Conservation (phyloP, 2,329 filamentous ascomycete genomes). For the Madurella fahalii region DNA sequence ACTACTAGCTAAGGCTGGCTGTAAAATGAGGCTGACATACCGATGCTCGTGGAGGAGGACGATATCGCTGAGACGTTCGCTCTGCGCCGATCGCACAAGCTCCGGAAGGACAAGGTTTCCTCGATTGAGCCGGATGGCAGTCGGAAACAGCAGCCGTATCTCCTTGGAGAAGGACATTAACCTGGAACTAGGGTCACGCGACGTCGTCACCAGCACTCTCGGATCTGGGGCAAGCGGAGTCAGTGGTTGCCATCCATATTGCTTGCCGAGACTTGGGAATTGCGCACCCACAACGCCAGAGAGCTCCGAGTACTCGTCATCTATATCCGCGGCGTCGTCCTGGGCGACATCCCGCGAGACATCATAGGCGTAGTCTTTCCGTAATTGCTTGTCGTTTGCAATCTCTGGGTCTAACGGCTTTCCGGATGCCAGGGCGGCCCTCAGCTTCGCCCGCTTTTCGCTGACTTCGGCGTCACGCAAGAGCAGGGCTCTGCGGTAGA, state of each 20-base stretch:
- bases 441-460: constrained; percentile 83
- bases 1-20: background rate
- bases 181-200: constrained; percentile 78
- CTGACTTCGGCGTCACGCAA: constrained; percentile 89
- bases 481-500: constrained; percentile 83
- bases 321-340: constrained; percentile 68
- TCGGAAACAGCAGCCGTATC: constrained; percentile 28
- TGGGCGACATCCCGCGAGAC: constrained; percentile 69
- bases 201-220: constrained; percentile 84
- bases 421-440: constrained; percentile 81
- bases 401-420: constrained; percentile 79
- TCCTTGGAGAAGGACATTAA: constrained; percentile 92
- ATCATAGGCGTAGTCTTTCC: constrained; percentile 90
- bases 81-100: constrained; percentile 75
- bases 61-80: constrained; percentile 77
- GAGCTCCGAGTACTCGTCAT: constrained; percentile 86
- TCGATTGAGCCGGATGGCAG: constrained; percentile 60
- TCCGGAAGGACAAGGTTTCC: constrained; percentile 86
- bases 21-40: constrained; percentile 45
- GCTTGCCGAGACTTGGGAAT: background rate
- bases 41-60: constrained; percentile 88
- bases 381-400: constrained; percentile 78
- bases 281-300: constrained; percentile 79
- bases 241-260: background rate
- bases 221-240: constrained; percentile 35